Evolutionary conservation across 2,329 filamentous ascomycete species (phyloP).

Genomic region (Aspergillus pseudoglaucus): DNA sequence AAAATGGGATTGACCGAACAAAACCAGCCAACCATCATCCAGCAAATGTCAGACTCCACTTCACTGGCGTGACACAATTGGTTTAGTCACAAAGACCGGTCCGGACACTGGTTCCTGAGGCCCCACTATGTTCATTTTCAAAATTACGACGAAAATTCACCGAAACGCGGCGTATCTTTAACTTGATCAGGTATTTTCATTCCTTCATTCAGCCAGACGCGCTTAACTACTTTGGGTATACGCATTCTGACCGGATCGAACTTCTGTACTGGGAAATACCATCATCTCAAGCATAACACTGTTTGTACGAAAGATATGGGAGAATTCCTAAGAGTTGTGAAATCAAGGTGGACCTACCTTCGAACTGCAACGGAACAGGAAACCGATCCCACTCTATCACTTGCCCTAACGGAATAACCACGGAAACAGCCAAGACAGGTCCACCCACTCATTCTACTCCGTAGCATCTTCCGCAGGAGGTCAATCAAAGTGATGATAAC

Average conservation of each 20-base stretch:
- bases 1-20: not conserved
- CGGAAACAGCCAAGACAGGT: not conserved
- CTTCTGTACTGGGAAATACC: not conserved
- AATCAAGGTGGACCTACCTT: not conserved
- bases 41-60: conserved; percentile 5
- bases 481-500: too few species aligned
- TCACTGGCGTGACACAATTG: too few species aligned
- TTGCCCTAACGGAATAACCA: not conserved
- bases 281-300: too few species aligned
- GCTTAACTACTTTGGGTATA: too few species aligned
- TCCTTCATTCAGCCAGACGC: not conserved
- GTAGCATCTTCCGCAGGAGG: too few species aligned
- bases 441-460: not conserved
- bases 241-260: not conserved
- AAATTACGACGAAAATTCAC: not conserved
- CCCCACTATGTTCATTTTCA: not conserved
- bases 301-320: too few species aligned
- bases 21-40: conserved; percentile 3
- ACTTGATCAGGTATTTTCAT: not conserved
- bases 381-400: not conserved
- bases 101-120: too few species aligned
- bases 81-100: not conserved
- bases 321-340: not conserved
- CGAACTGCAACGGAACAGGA: too few species aligned
- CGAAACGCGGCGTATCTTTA: conserved; percentile 2